Percentiles rank a stretch among this genome's conserved stretches.
Evolutionary conservation across 2,329 filamentous ascomycete genomes (phyloP).

Genomic region (Botrytis byssoidea): DNA sequence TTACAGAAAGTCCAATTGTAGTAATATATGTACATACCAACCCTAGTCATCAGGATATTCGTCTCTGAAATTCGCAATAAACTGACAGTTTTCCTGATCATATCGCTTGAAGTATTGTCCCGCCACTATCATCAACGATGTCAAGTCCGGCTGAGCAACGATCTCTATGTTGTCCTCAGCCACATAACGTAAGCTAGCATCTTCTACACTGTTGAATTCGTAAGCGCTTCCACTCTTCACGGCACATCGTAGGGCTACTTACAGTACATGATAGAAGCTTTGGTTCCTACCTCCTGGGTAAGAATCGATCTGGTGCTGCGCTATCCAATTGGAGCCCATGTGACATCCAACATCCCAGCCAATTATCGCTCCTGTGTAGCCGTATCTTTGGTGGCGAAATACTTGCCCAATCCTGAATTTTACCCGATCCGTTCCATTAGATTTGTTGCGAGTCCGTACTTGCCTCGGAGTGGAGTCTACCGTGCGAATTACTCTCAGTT

Average conservation of each 20-base stretch:
- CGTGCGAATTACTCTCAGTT: constrained; percentile 54
- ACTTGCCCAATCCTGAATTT: constrained; percentile 76
- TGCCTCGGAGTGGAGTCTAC: constrained; percentile 56
- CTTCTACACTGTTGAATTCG: constrained; percentile 53
- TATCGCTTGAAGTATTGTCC: constrained; percentile 89
- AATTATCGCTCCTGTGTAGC: constrained; percentile 77
- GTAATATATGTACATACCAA: constrained; percentile 10
- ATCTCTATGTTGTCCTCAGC: constrained; percentile 78
- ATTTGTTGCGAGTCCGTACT: constrained; percentile 38
- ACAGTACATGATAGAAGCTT: constrained; percentile 87
- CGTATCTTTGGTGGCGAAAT: constrained; percentile 78
- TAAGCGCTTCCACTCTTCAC: constrained; percentile 25
- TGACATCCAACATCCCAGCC: constrained; percentile 70
- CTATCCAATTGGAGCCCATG: constrained; percentile 59
- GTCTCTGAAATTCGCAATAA: constrained; percentile 80
- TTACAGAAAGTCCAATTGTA: background rate
- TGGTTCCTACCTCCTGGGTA: constrained; percentile 60
- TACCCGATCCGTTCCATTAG: constrained; percentile 44
- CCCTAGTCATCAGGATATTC: constrained; percentile 80
- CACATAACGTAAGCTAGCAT: constrained; percentile 70
- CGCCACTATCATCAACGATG: constrained; percentile 65
- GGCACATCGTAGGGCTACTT: constrained; percentile 44
- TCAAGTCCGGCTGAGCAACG: constrained; percentile 52
- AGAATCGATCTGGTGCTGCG: constrained; percentile 60
- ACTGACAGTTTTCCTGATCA: constrained; percentile 62